Conservation (phyloP, 2,329 filamentous ascomycete genomes). For the Chaetomiaceae sp. region DNA sequence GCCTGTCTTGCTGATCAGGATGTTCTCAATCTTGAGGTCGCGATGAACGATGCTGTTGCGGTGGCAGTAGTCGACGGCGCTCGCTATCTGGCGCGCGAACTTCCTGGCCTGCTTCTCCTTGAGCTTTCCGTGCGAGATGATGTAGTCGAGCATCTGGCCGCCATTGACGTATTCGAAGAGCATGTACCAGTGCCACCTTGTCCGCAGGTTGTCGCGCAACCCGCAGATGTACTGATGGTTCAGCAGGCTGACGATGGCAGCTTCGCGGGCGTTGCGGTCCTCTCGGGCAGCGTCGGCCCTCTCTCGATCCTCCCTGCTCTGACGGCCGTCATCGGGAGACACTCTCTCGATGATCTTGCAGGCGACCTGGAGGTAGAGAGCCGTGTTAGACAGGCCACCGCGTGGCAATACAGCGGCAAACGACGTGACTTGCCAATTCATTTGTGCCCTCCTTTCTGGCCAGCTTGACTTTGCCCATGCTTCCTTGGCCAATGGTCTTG, state of each 20-base stretch:
- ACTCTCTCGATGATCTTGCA: constrained; percentile 95
- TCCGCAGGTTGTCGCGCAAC: constrained; percentile 90
- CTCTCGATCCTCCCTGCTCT: constrained; percentile 69
- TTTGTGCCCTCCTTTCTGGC: constrained; percentile 84
- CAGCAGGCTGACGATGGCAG: constrained; percentile 90
- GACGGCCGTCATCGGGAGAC: constrained; percentile 79
- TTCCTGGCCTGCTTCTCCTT: constrained; percentile 99
- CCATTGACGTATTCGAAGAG: constrained; percentile 98
- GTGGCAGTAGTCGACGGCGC: constrained; percentile 94
- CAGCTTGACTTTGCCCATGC: constrained; percentile 98
- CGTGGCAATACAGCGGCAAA: constrained; percentile 4
- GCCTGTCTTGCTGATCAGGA: constrained; percentile 96
- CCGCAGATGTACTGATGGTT: constrained; percentile 95
- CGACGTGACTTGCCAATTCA: constrained; percentile 65
- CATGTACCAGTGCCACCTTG: constrained; percentile 99
- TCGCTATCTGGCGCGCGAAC: constrained; percentile 95
- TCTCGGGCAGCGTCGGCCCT: constrained; percentile 95
- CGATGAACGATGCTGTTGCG: constrained; percentile 97
- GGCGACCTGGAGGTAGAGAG: constrained; percentile 60
- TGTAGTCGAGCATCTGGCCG: constrained; percentile 99
- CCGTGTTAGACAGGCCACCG: constrained; percentile 19
- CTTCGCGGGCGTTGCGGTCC: constrained; percentile 88
- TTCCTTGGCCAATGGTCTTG: constrained; percentile 95
- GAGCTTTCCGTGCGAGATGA: constrained; percentile 93
- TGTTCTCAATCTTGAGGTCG: constrained; percentile 98